Conservation (phyloP, 2,329 filamentous ascomycete genomes). For the Phialophora macrospora region DNA sequence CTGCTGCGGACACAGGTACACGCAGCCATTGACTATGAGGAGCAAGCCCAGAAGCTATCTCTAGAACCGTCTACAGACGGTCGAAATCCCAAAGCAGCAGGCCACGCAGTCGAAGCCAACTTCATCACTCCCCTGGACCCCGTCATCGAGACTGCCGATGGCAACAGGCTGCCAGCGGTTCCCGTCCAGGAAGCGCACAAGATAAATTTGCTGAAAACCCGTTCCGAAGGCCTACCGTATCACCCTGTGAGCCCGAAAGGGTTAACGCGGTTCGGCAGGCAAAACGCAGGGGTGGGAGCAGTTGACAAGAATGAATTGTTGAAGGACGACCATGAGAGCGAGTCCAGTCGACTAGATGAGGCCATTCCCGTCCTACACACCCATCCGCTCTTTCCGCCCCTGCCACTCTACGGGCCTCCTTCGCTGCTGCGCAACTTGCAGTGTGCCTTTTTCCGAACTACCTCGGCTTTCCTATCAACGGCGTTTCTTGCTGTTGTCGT, state of each 20-base stretch:
- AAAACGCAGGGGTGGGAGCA: slow-evolving; percentile 12
- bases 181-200: slow-evolving; percentile 72
- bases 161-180: slow-evolving; percentile 69
- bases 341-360: slow-evolving; percentile 39
- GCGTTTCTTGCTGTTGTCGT: slow-evolving; percentile 78
- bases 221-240: slow-evolving; percentile 31
- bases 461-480: slow-evolving; percentile 77
- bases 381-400: slow-evolving; percentile 80
- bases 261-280: slow-evolving; percentile 31
- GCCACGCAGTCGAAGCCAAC: slow-evolving; percentile 40
- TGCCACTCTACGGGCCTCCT: slow-evolving; percentile 80
- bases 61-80: slow-evolving; percentile 32
- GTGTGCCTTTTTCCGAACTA: slow-evolving; percentile 66
- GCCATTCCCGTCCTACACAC: slow-evolving; percentile 68
- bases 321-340: slow-evolving; percentile 26
- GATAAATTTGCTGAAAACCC: slow-evolving; percentile 59
- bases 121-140: slow-evolving; percentile 71
- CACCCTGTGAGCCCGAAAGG: slow-evolving; percentile 21
- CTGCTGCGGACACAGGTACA: slow-evolving; percentile 28
- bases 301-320: slow-evolving; percentile 21
- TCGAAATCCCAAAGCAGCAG: slow-evolving; percentile 18
- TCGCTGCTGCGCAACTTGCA: slow-evolving; percentile 68
- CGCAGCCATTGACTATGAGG: slow-evolving; percentile 36
- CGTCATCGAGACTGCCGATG: slow-evolving; percentile 70
- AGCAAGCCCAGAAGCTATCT: slow-evolving; percentile 41